Evolutionary conservation across 768 basidiomycete species (phyloP).

Genomic region (Lentinus tigrinus): DNA sequence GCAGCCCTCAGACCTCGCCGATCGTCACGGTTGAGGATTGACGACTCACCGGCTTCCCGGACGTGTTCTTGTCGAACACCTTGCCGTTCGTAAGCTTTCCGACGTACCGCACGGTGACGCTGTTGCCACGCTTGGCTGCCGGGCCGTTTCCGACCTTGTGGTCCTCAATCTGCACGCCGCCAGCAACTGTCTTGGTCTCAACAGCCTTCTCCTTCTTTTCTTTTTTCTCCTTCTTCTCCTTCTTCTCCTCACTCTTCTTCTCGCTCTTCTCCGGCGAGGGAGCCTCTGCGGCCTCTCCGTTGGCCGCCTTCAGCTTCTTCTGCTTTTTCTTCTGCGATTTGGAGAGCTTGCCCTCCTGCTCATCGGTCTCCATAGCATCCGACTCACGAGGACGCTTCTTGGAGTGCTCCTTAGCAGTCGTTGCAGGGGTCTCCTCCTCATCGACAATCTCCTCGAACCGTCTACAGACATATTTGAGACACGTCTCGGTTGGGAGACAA

Average conservation of each 20-base stretch:
- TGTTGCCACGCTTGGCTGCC: slow-evolving; percentile 82
- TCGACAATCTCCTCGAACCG: slow-evolving; percentile 74
- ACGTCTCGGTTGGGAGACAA: neutral
- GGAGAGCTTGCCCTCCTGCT: slow-evolving; percentile 37
- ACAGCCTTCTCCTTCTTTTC: slow-evolving; percentile 31
- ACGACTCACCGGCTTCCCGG: slow-evolving; percentile 77
- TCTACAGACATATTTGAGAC: slow-evolving; percentile 31
- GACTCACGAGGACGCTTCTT: slow-evolving; percentile 74
- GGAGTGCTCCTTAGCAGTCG: slow-evolving; percentile 8
- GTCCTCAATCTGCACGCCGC: slow-evolving; percentile 77
- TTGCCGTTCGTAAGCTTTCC: slow-evolving; percentile 82
- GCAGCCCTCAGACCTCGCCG: neutral
- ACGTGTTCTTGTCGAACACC: slow-evolving; percentile 76
- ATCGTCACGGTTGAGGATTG: neutral
- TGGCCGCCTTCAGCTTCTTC: slow-evolving; percentile 72
- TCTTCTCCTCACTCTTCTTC: slow-evolving; percentile 28
- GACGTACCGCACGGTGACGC: slow-evolving; percentile 85
- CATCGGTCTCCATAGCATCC: slow-evolving; percentile 44
- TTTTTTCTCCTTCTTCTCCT: slow-evolving; percentile 33
- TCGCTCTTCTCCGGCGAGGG: slow-evolving; percentile 36
- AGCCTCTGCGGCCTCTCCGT: slow-evolving; percentile 39
- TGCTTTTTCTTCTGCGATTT: slow-evolving; percentile 66
- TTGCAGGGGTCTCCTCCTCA: slow-evolving; percentile 26
- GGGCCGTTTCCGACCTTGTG: slow-evolving; percentile 80
- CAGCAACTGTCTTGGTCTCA: slow-evolving; percentile 23